Conservation (phyloP, 73 alveolate species). For the Paramecium sexaurelia region DNA sequence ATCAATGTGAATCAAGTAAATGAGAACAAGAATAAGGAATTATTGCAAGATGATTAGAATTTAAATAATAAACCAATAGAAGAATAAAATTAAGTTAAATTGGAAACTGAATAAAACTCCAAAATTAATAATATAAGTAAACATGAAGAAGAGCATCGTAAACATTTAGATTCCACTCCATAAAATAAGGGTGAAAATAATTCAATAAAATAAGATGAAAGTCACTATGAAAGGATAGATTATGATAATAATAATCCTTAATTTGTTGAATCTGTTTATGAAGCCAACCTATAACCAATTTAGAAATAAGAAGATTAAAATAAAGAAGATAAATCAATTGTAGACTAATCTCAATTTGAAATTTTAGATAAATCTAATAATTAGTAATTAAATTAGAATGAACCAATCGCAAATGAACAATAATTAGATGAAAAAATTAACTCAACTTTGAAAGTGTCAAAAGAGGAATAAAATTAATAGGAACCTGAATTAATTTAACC, state of each 20-base stretch:
- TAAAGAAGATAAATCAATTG: background rate
- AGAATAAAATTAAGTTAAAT: background rate
- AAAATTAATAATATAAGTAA: background rate
- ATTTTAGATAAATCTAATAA: background rate
- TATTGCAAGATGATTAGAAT: background rate
- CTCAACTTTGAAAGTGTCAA: background rate
- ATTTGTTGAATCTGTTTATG: background rate
- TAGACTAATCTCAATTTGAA: background rate
- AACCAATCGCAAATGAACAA: background rate
- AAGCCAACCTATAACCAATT: background rate
- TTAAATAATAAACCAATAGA: background rate
- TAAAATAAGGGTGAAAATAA: background rate
- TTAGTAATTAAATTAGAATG: background rate
- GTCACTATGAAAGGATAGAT: background rate
- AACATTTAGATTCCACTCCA: background rate
- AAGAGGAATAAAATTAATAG: background rate
- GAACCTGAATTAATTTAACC: background rate
- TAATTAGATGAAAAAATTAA: background rate
- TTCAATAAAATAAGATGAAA: background rate
- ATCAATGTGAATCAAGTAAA: background rate
- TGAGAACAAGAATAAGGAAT: background rate
- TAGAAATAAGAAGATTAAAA: background rate
- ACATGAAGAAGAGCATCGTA: background rate
- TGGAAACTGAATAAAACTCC: background rate
- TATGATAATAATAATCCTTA: background rate